Percentiles rank a stretch among this genome's conserved stretches.
These are phyloP conservation scores for Cryptococcus sp. DNA, from an alignment of 1,284 basidiomycete species.

Conservation along the genomic window DNA sequence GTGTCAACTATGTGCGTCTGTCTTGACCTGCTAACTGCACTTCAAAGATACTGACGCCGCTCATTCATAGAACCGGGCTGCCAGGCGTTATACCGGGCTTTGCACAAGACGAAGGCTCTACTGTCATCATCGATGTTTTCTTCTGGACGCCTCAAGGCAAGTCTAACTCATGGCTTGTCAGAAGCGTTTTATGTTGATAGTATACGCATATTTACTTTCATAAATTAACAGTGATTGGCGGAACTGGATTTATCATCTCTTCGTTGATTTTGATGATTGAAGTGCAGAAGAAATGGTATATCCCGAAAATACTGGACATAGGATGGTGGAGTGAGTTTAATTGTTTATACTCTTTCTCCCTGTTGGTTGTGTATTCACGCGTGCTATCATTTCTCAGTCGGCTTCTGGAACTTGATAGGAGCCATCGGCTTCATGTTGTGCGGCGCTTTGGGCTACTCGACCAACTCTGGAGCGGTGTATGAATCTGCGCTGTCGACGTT, in stretches of 20 bases:
- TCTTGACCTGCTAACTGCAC: not conserved
- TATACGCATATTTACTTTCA: not conserved
- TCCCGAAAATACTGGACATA: constrained; percentile 45
- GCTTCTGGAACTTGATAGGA: constrained; percentile 63
- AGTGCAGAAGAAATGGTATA: constrained; percentile 61
- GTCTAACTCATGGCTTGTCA: not conserved
- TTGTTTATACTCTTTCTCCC: constrained; percentile 4
- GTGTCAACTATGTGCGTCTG: constrained; percentile 55
- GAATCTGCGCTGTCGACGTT: constrained; percentile 61
- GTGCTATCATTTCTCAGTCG: constrained; percentile 27
- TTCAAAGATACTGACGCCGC: not conserved
- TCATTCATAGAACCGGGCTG: constrained; percentile 54
- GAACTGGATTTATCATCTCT: constrained; percentile 61
- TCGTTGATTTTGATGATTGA: constrained; percentile 62
- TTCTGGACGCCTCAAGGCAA: constrained; percentile 57
- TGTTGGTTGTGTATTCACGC: not conserved
- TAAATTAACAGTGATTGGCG: constrained; percentile 59
- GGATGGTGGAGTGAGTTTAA: constrained; percentile 60
- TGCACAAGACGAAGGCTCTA: constrained; percentile 45
- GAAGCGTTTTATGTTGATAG: not conserved
- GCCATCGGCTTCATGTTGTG: constrained; percentile 62
- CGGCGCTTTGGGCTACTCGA: constrained; percentile 59
- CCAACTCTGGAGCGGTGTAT: constrained; percentile 54
- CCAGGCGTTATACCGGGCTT: constrained; percentile 57
- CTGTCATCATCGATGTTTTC: constrained; percentile 49